Conservation (phyloP, 495 filamentous ascomycete species). For the Penicillium odoratum region DNA sequence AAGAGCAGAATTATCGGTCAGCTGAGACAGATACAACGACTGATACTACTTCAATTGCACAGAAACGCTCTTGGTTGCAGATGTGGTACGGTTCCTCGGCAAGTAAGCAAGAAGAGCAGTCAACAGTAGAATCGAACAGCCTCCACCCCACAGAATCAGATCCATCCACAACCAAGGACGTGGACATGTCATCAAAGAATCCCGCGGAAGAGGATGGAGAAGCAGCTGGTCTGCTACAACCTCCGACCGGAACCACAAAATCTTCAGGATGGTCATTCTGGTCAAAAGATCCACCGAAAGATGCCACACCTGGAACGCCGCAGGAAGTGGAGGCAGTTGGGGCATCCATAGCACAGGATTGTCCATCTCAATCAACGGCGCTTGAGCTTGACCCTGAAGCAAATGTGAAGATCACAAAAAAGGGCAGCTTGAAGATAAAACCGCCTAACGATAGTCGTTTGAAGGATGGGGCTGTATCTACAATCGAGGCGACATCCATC, state of each 20-base stretch:
- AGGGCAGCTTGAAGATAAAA: slow-evolving; percentile 41
- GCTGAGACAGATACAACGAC: slow-evolving; percentile 17
- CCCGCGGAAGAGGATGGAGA: slow-evolving; percentile 26
- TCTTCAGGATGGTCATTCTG: slow-evolving; percentile 85
- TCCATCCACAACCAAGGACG: slow-evolving; percentile 20
- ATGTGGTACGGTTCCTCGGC: slow-evolving; percentile 46
- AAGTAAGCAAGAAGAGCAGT: slow-evolving; percentile 30
- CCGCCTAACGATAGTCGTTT: slow-evolving; percentile 39
- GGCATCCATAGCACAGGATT: slow-evolving; percentile 60
- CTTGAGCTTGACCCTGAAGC: slow-evolving; percentile 26
- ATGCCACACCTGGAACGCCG: slow-evolving; percentile 30
- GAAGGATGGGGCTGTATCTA: slow-evolving; percentile 36
- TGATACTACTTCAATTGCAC: slow-evolving; percentile 22
- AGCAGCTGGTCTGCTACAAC: slow-evolving; percentile 36
- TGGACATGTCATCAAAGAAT: slow-evolving; percentile 23
- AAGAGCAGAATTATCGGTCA: slow-evolving; percentile 15
- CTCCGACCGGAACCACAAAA: slow-evolving; percentile 38
- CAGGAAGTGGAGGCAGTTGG: slow-evolving; percentile 59
- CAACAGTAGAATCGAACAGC: slow-evolving; percentile 27
- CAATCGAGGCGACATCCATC: slow-evolving; percentile 38
- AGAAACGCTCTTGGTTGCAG: slow-evolving; percentile 49
- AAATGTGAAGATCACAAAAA: slow-evolving; percentile 48
- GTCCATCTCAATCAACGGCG: slow-evolving; percentile 13
- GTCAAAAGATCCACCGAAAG: slow-evolving; percentile 64
- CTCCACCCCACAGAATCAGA: slow-evolving; percentile 9